These are phyloP conservation scores for Litsea cubeba DNA, from an alignment of 164 flowering plant genomes.

Conservation along the genomic window DNA sequence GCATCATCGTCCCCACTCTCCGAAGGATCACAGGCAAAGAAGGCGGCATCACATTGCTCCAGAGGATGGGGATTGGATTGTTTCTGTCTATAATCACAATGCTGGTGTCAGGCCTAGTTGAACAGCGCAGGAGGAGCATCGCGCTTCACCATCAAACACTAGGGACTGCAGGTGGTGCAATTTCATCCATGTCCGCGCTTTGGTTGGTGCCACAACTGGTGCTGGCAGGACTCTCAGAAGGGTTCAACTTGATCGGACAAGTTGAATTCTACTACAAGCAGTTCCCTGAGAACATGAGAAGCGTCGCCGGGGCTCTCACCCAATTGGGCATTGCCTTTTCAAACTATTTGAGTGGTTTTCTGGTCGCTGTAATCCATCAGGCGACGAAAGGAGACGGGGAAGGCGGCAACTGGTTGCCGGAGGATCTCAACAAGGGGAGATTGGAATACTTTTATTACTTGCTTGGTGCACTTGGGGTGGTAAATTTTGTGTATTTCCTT, in stretches of 20 bases:
- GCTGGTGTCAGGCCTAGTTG: conserved; percentile 41
- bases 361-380: conserved; percentile 26
- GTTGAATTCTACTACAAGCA: conserved; percentile 63
- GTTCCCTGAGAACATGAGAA: conserved; percentile 72
- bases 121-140: conserved; percentile 26
- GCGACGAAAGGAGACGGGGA: conserved; percentile 1
- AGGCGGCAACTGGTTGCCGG: conserved; percentile 37
- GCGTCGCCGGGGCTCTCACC: conserved; percentile 44
- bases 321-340: conserved; percentile 36
- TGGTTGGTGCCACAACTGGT: conserved; percentile 55
- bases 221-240: conserved; percentile 49
- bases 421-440: conserved; percentile 49
- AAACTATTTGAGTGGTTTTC: conserved; percentile 40
- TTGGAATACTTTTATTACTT: conserved; percentile 43
- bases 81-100: conserved; percentile 30
- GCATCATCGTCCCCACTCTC: conserved; percentile 36
- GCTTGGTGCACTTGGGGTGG: conserved; percentile 25
- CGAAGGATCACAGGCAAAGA: conserved; percentile 31
- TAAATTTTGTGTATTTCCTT: conserved; percentile 41
- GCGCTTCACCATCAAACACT: conserved; percentile 28
- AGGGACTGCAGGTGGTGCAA: conserved; percentile 28
- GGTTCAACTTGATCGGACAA: conserved; percentile 38
- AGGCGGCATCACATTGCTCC: conserved; percentile 54
- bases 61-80: conserved; percentile 52
- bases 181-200: conserved; percentile 44